phyloP scores from a whole-genome alignment of 2,329 filamentous ascomycete species.

The Diplodia mutila region DNA sequence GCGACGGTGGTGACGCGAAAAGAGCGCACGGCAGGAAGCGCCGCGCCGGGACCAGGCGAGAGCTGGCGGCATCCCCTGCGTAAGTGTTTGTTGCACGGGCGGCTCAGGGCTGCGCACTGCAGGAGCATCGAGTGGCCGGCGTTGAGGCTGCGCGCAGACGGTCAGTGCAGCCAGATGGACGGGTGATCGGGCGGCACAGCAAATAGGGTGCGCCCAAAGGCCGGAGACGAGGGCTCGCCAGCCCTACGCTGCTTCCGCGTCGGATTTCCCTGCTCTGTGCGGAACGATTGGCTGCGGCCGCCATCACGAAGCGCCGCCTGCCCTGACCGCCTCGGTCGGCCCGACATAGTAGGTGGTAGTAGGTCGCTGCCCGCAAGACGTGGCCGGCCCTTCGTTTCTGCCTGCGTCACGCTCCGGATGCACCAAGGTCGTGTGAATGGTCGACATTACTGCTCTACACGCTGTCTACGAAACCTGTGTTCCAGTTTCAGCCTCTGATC shows the following conservation, averaged over 20 bases:
- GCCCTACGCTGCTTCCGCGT: slow-evolving; percentile 68
- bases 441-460: not conserved
- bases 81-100: not conserved
- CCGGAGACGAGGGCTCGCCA: not conserved
- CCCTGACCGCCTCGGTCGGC: not conserved
- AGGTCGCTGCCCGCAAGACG: not conserved
- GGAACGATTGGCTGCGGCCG: not conserved
- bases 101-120: not conserved
- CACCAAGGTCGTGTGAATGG: not conserved
- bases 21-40: not conserved
- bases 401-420: not conserved
- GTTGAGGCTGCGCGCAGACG: not conserved
- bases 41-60: not conserved
- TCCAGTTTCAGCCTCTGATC: not conserved
- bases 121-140: not conserved
- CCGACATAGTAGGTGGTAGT: too few relatives aligned
- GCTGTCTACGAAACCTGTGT: not conserved
- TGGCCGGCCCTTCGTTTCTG: not conserved
- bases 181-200: slow-evolving; percentile 14
- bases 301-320: not conserved
- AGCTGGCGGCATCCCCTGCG: not conserved
- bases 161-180: not conserved
- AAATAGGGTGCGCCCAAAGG: slow-evolving; percentile 10
- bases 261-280: slow-evolving; percentile 47
- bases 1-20: not conserved